Percentiles rank a stretch among this genome's conserved stretches.
Evolutionary conservation across 805 yeast genomes (phyloP).

Genomic region (Schwanniomyces vanrijiae): DNA sequence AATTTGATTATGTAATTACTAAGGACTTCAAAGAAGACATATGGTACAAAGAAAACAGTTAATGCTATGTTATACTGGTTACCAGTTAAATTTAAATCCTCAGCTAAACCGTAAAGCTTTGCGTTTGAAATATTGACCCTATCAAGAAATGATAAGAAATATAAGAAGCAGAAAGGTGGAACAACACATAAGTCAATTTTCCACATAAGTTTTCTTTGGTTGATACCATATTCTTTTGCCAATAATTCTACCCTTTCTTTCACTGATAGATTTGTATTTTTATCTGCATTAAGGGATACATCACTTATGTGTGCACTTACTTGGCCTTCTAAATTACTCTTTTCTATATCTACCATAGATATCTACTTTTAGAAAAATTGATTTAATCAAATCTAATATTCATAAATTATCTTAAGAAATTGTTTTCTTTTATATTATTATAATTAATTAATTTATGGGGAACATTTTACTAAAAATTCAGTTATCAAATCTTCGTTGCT

Average conservation of each 20-base stretch:
- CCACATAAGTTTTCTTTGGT: constrained; percentile 57
- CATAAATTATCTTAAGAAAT: background rate
- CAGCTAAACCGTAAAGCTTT: constrained; percentile 64
- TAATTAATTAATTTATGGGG: too few species aligned
- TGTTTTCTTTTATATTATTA: background rate
- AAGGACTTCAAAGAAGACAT: constrained; percentile 61
- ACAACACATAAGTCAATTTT: constrained; percentile 69
- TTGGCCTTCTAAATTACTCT: background rate
- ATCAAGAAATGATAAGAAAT: constrained; percentile 76
- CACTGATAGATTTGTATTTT: background rate
- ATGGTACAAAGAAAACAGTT: constrained; percentile 72
- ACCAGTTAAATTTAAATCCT: constrained; percentile 53
- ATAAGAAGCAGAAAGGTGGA: constrained; percentile 73
- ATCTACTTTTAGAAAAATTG: background rate
- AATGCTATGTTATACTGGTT: constrained; percentile 64
- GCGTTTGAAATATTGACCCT: constrained; percentile 85
- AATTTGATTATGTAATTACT: constrained; percentile 62
- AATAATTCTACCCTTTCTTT: constrained; percentile 16
- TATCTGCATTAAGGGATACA: background rate
- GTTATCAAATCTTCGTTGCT: too few species aligned
- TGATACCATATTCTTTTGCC: constrained; percentile 41
- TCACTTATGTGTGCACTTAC: background rate
- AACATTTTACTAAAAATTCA: too few species aligned
- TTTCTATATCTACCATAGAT: background rate
- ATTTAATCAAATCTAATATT: too few species aligned